A percentile compares a stretch with the other conserved stretches of the same genome.
Conservation (phyloP, 2,329 filamentous ascomycete species). For the Coniochaeta sp. region DNA sequence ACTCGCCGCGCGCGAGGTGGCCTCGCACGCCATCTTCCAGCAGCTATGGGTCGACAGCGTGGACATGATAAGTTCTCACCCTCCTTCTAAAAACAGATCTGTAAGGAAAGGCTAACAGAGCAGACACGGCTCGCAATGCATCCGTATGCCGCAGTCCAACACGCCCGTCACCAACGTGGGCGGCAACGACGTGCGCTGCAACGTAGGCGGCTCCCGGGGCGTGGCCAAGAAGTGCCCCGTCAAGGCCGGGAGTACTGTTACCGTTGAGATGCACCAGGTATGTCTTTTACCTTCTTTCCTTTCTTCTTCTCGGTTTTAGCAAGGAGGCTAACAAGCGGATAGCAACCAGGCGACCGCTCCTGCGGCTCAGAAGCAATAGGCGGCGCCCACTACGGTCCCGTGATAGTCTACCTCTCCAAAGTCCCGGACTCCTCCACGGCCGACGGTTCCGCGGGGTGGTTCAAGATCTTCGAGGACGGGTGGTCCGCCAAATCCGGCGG, state of each 20-base stretch:
- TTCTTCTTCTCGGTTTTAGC: background rate
- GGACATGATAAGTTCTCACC: conserved; percentile 27
- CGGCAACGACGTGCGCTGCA: conserved; percentile 33
- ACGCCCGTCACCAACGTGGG: conserved; percentile 36
- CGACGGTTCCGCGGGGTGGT: conserved; percentile 35
- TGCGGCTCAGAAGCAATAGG: conserved; percentile 44
- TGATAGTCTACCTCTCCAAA: conserved; percentile 44
- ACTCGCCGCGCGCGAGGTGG: conserved; percentile 27
- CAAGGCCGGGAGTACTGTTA: conserved; percentile 36
- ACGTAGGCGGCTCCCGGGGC: conserved; percentile 24
- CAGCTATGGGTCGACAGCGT: conserved; percentile 39
- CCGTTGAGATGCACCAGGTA: conserved; percentile 45
- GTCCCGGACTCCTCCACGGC: conserved; percentile 39
- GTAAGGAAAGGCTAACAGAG: background rate
- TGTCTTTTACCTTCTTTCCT: background rate
- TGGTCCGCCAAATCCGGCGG: conserved; percentile 27
- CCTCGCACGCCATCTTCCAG: conserved; percentile 44
- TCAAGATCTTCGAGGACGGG: conserved; percentile 44
- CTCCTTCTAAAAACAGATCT: background rate
- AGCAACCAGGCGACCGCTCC: conserved; percentile 26
- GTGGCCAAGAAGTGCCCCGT: conserved; percentile 33
- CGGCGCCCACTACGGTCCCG: conserved; percentile 46
- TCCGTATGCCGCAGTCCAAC: conserved; percentile 38
- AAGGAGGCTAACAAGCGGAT: background rate
- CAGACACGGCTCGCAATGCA: conserved; percentile 30